A percentile compares a stretch with the other conserved stretches of the same genome.
Conservation (phyloP, 352 stramenopile species). For the Pythium insidiosum region DNA sequence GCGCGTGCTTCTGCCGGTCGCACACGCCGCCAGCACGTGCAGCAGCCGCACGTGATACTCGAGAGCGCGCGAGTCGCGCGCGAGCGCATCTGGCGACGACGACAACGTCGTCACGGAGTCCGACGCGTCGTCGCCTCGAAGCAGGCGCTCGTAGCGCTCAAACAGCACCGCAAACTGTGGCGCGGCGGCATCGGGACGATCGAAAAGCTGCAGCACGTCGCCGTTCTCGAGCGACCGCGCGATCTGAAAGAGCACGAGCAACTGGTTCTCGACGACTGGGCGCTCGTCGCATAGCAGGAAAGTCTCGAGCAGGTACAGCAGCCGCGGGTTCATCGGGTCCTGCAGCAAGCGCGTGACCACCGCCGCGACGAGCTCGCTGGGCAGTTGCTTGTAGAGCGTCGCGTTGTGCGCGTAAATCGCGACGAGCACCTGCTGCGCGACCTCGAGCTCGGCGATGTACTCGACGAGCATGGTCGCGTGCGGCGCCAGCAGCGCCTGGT, state of each 20-base stretch:
- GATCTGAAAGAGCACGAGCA: slow-evolving; percentile 59
- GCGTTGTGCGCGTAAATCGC: slow-evolving; percentile 43
- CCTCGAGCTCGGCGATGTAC: slow-evolving; percentile 43
- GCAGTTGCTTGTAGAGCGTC: slow-evolving; percentile 39
- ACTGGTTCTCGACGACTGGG: slow-evolving; percentile 55
- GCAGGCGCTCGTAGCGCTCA: no score
- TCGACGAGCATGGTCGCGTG: slow-evolving; percentile 41
- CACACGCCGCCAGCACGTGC: slow-evolving; percentile 54
- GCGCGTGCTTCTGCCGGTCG: slow-evolving; percentile 45
- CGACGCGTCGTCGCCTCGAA: no score
- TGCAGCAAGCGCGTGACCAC: slow-evolving; percentile 37
- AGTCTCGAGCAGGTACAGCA: slow-evolving; percentile 53
- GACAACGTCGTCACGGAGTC: no score
- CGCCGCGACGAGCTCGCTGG: slow-evolving; percentile 44
- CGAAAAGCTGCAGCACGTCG: slow-evolving; percentile 43
- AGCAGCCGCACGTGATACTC: slow-evolving; percentile 53
- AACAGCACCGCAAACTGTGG: slow-evolving; percentile 26
- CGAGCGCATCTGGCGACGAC: neutral
- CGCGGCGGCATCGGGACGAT: slow-evolving; percentile 23
- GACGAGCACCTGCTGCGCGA: slow-evolving; percentile 49
- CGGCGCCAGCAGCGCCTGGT: slow-evolving; percentile 35
- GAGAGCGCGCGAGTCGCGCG: slow-evolving; percentile 19
- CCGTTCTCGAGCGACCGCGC: slow-evolving; percentile 51
- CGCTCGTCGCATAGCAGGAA: slow-evolving; percentile 47
- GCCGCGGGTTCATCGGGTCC: slow-evolving; percentile 34